These are phyloP conservation scores for Penicillium hordei DNA, from an alignment of 2,329 filamentous ascomycete species.

Conservation along the genomic window DNA sequence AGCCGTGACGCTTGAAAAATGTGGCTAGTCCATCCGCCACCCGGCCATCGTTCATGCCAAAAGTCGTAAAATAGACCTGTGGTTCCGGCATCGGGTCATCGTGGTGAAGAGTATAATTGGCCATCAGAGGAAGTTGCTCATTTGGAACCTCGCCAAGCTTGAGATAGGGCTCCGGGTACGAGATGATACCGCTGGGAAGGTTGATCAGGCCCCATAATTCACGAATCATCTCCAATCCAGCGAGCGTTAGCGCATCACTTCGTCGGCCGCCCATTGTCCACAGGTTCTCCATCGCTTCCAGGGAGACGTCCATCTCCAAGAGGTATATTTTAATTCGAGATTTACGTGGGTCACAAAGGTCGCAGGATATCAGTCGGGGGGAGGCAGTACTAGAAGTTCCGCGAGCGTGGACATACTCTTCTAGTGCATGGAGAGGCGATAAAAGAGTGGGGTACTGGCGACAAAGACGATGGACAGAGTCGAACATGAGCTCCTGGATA, in stretches of 20 bases:
- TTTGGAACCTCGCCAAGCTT: conserved; percentile 3
- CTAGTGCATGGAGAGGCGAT: background rate
- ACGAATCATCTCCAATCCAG: conserved; percentile 11
- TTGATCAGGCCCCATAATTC: conserved; percentile 18
- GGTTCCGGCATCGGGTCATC: conserved; percentile 15
- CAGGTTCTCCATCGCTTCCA: conserved; percentile 6
- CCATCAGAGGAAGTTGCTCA: conserved; percentile 13
- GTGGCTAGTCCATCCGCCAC: conserved; percentile 12
- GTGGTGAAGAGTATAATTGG: conserved; percentile 17
- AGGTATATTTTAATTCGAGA: conserved; percentile 19
- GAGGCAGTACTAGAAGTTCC: background rate
- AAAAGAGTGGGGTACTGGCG: background rate
- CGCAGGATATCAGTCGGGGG: conserved; percentile 13
- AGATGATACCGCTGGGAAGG: conserved; percentile 1
- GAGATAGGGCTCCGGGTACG: background rate
- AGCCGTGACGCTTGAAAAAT: conserved; percentile 15
- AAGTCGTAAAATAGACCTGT: conserved; percentile 18
- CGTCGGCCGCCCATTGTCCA: conserved; percentile 17
- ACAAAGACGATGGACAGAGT: conserved; percentile 5
- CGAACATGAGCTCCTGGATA: conserved; percentile 13
- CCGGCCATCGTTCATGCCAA: conserved; percentile 16
- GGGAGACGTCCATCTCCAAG: conserved; percentile 12
- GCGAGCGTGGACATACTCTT: background rate
- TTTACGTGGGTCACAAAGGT: conserved; percentile 14
- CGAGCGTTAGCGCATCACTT: background rate